Base-by-base conservation (phyloP, 2,329 filamentous ascomycete species). In the Verticillium tricorpus region DNA sequence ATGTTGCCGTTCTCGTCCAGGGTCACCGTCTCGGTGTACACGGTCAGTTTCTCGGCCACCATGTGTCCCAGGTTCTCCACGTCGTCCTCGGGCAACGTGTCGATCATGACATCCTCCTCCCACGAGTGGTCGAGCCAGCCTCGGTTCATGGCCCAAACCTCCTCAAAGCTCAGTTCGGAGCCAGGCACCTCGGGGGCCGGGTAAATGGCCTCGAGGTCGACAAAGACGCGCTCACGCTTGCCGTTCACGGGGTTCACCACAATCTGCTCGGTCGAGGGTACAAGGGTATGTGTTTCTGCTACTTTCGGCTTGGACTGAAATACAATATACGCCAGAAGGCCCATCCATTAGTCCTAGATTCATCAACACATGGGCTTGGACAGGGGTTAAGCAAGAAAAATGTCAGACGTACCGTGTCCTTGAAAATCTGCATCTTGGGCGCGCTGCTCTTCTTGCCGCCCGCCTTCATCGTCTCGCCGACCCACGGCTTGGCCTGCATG, bases 371-470 rank as follows among this genome's bases (percentile, higher is more conserved):
- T 83, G 84, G 81, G 73, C 77, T 73, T 76, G 74, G 73, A 68
- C 71, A 68, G 66, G 68, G 66, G 66, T 11, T 3, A 68, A 66
- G 66, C 67, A 68, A 72, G 9, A 45, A 28, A 54, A 54, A 34
- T 32, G 73, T 68, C 69, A 67, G 69, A 65, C 92, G 89, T 89
- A 99, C 95, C 90, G 90, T 82, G 82, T 99, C 95, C 82, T 91
- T 94, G 82, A 97, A 99, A 56, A 99, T 86, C 71, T 89, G 82
- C 88, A 99, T 90, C 82, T 97, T 98, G 60, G 89, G 83, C 60
- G 83, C 84, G 35, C 83, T 86, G 54, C 82, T 86, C 78, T 92
- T 91, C 79, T 92, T 95, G 69, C 92, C 94, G 52, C 91, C 92
- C 2, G 87, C 90, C 75, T 94, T 92, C 68, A 99, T 77, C 50